phyloP scores from a whole-genome alignment of 73 alveolate genomes.

The Breviolum minutum region DNA sequence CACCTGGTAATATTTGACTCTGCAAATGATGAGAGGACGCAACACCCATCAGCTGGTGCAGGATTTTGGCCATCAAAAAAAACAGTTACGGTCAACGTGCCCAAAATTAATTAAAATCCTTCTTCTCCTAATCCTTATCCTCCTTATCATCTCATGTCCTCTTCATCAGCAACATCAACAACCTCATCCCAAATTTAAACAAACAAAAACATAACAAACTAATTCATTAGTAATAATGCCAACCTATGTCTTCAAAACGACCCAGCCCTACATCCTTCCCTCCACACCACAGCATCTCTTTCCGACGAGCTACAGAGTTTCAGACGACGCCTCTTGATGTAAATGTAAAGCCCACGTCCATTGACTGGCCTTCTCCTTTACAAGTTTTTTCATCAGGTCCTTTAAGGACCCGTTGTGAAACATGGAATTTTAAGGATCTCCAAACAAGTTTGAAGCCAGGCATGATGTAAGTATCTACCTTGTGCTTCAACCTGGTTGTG shows the following conservation, averaged over 20 bases:
- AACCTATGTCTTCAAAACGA: not conserved
- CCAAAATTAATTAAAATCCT: too few relatives aligned
- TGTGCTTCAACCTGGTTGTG: not conserved
- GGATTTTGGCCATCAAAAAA: not conserved
- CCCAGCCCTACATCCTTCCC: too few relatives aligned
- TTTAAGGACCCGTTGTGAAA: not conserved
- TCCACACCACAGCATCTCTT: too few relatives aligned
- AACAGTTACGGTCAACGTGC: too few relatives aligned
- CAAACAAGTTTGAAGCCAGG: not conserved
- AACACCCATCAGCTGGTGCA: not conserved
- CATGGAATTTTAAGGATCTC: not conserved
- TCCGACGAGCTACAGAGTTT: not conserved
- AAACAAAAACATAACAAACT: not conserved
- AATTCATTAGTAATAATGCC: not conserved
- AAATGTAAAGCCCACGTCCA: conserved; percentile 83
- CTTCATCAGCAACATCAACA: too few relatives aligned
- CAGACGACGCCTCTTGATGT: not conserved
- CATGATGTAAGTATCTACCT: not conserved
- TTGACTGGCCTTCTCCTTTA: conserved; percentile 75
- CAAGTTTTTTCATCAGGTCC: not conserved
- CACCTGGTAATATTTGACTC: too few relatives aligned
- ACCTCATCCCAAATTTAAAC: too few relatives aligned
- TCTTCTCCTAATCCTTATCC: not conserved
- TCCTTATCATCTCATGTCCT: too few relatives aligned
- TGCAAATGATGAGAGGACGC: too few relatives aligned